phyloP scores from a whole-genome alignment of 306 rosid genomes.

The Cotoneaster glaucophyllus region DNA sequence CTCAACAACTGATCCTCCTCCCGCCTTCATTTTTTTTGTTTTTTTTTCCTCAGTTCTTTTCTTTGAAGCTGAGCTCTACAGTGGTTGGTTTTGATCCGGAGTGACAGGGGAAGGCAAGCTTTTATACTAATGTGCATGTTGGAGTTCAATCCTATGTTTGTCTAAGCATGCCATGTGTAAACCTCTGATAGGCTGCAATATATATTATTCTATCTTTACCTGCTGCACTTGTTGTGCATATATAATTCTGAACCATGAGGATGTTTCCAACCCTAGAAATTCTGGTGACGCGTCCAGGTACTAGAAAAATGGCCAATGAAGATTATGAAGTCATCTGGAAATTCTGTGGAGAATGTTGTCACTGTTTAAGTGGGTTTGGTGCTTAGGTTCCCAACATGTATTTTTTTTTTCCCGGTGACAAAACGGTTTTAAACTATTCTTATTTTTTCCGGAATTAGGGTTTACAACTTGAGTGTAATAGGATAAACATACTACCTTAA shows the following conservation, averaged over 20 bases:
- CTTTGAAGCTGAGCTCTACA: not conserved
- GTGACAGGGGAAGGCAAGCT: not conserved
- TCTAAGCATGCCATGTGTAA: not conserved
- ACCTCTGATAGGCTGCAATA: not conserved
- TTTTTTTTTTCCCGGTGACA: not conserved
- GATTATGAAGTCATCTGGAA: not conserved
- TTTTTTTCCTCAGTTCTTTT: not conserved
- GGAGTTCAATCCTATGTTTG: conserved; percentile 2
- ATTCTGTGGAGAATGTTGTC: conserved; percentile 6
- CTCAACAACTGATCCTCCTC: not conserved
- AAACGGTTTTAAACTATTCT: too few relatives aligned
- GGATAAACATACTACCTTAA: too few relatives aligned
- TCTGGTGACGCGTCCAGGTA: not conserved
- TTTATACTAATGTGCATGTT: not conserved
- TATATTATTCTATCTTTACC: conserved; percentile 6
- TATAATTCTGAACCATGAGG: not conserved
- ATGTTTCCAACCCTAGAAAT: conserved; percentile 6
- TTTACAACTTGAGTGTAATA: too few relatives aligned
- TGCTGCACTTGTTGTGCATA: not conserved
- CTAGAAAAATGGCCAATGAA: not conserved
- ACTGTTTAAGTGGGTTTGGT: conserved; percentile 15
- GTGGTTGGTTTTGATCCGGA: not conserved
- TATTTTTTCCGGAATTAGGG: too few relatives aligned
- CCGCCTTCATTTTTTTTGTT: conserved; percentile 12
- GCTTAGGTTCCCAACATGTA: not conserved